These are phyloP conservation scores for Beauveria medogensis DNA, from an alignment of 2,329 filamentous ascomycete species.

Conservation along the genomic window DNA sequence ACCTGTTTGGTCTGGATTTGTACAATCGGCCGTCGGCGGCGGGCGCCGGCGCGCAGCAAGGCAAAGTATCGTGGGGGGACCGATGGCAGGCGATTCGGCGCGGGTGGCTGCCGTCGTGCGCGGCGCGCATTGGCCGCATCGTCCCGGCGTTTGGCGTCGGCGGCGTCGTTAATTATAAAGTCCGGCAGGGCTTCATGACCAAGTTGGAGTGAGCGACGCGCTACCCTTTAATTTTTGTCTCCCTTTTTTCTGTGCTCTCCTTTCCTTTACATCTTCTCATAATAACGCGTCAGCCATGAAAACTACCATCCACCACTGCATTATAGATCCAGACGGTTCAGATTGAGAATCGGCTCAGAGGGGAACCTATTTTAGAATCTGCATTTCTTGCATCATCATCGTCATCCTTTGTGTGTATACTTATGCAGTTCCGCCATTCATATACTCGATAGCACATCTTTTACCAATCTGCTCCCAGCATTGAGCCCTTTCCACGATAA, in stretches of 20 bases:
- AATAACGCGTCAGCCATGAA: background rate
- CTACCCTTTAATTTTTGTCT: background rate
- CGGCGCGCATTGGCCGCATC: slow-evolving; percentile 74
- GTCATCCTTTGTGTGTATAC: background rate
- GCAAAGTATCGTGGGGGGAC: slow-evolving; percentile 40
- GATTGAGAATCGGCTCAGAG: background rate
- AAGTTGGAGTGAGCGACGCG: slow-evolving; percentile 32
- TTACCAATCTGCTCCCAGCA: background rate
- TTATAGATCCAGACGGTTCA: background rate
- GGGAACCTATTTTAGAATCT: background rate
- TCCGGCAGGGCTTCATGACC: slow-evolving; percentile 60
- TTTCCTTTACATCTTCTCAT: background rate
- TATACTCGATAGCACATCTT: background rate
- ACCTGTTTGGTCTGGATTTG: slow-evolving; percentile 75
- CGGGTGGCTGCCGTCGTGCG: slow-evolving; percentile 67
- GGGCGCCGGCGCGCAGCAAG: slow-evolving; percentile 21
- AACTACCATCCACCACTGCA: background rate
- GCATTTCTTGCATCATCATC: background rate
- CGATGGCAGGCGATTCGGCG: slow-evolving; percentile 58
- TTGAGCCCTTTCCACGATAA: background rate
- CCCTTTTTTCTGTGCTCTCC: background rate
- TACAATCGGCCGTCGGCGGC: slow-evolving; percentile 59
- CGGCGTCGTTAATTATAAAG: slow-evolving; percentile 72
- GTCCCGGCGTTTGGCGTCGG: slow-evolving; percentile 84
- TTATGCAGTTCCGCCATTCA: background rate